Percentiles rank a stretch among this genome's conserved stretches.
Evolutionary conservation across 768 basidiomycete genomes (phyloP).

Genomic region (Leccinum disarticulatum): DNA sequence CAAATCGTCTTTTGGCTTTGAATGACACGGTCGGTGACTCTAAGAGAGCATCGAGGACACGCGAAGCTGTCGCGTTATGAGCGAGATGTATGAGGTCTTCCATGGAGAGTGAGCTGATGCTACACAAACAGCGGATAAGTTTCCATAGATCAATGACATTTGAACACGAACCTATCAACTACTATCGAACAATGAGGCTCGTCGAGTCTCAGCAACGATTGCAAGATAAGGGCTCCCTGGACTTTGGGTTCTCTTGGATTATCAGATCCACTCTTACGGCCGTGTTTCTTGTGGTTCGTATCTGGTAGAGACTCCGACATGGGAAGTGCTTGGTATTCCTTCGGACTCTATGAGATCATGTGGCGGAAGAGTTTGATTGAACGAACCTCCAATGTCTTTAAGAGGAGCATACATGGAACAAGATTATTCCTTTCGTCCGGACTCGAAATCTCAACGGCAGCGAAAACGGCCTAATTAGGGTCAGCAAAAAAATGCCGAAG

Average conservation of each 20-base stretch:
- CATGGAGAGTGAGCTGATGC: slow-evolving; percentile 56
- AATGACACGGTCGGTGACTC: slow-evolving; percentile 63
- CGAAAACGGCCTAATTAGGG: slow-evolving; percentile 51
- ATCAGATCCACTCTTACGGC: slow-evolving; percentile 17
- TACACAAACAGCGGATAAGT: slow-evolving; percentile 30
- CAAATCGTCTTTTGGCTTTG: slow-evolving; percentile 67
- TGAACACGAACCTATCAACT: slow-evolving; percentile 57
- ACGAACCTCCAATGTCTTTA: slow-evolving; percentile 51
- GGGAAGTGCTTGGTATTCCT: slow-evolving; percentile 25
- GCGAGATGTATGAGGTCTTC: slow-evolving; percentile 59
- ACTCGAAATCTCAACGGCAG: slow-evolving; percentile 56
- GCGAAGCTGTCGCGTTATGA: slow-evolving; percentile 68
- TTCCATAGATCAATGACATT: neutral
- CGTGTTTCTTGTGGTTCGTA: slow-evolving; percentile 14
- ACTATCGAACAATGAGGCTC: slow-evolving; percentile 68
- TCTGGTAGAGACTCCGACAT: slow-evolving; percentile 11
- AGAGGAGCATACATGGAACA: slow-evolving; percentile 65
- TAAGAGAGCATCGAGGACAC: slow-evolving; percentile 77
- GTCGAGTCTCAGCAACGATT: slow-evolving; percentile 72
- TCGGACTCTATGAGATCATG: slow-evolving; percentile 6
- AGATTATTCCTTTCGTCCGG: slow-evolving; percentile 51
- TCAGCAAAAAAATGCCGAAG: slow-evolving; percentile 5
- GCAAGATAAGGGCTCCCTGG: slow-evolving; percentile 84
- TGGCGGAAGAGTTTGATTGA: neutral
- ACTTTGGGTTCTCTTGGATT: slow-evolving; percentile 63